Evolutionary conservation across 345 rosid species (phyloP), one percentile per base, ranked within the genome.

Genomic region (Eucalyptus leucophloia): DNA sequence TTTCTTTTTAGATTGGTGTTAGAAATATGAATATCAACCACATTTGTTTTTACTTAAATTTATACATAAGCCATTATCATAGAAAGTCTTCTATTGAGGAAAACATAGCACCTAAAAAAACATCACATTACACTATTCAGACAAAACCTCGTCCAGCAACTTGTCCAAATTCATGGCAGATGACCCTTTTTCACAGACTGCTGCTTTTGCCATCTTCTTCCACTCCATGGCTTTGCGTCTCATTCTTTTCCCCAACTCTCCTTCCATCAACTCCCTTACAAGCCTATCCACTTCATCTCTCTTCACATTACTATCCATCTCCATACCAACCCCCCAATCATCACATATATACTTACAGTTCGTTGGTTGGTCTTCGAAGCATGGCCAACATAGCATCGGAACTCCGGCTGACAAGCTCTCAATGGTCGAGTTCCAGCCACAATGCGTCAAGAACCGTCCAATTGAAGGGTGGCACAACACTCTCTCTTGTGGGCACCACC

Each of bases 361-460:
- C 6, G 86, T 87, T 56, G 26, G 87, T 54, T 91, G 92, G 65
- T 91, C 92, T 4, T 50, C 77, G 2, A 91, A 89, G 51, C 89
- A 83, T 9, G 89, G 92, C 92, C 92, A 91, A n/a, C 91, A 90
- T 6, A 90, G 7, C 86, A 90, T 49, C 3, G 92, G 91, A 15
- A 91, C 88, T 7, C 92, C 91, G 0, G 23, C 82, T 8, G 89
- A 34, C 11, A 91, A 5, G 85, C 92, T 91, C 62, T 90, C 92
- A 2, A 91, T 12, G 10, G 88, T 89, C 14, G 91, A 91, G 88
- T 91, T 91, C 92, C 91, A 91, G 4, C 92, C 92, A 12, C 86
- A 37, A 19, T 91, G 92, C 1, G 90, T 91, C 28, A 87, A 88
- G 86, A 65, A 90, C 88, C 80, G 88, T 34, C 92, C 90, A 0